Evolutionary conservation across 257 asterid genomes (phyloP).

Genomic region (Solanum chiquidenum): DNA sequence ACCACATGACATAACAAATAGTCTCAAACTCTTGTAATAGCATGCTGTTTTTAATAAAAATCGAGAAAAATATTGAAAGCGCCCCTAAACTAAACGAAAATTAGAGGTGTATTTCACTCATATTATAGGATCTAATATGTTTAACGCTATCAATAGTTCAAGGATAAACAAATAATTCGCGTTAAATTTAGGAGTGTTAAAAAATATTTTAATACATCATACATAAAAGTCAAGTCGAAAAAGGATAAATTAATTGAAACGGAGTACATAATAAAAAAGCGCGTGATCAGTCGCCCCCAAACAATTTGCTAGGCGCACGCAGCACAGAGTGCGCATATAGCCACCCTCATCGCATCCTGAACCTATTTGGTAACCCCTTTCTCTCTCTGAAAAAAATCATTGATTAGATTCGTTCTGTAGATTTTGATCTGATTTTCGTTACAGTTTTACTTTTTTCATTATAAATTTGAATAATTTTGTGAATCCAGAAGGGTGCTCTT

Average conservation of each 20-base stretch:
- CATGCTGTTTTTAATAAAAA: too few species aligned
- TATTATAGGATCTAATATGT: fast-evolving
- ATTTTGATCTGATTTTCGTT: neutral
- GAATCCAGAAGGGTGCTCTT: neutral
- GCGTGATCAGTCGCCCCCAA: neutral
- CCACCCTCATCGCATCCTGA: neutral
- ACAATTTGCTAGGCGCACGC: neutral
- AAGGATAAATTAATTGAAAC: too few species aligned
- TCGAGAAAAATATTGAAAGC: fast-evolving
- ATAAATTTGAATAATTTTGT: neutral
- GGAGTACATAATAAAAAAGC: neutral
- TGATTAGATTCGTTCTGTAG: neutral
- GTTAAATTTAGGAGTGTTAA: too few species aligned
- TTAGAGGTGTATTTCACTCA: too few species aligned
- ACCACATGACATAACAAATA: fast-evolving
- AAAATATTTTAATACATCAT: too few species aligned
- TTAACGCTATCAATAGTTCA: fast-evolving
- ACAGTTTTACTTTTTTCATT: neutral
- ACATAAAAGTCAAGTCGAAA: too few species aligned
- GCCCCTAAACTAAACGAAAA: fast-evolving
- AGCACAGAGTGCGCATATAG: neutral
- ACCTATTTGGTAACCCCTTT: neutral
- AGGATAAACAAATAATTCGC: fast-evolving
- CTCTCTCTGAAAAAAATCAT: neutral
- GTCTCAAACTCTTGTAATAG: too few species aligned